phyloP scores from a whole-genome alignment of 192 early-diverging fungal genomes.

The Geranomyces variabilis region DNA sequence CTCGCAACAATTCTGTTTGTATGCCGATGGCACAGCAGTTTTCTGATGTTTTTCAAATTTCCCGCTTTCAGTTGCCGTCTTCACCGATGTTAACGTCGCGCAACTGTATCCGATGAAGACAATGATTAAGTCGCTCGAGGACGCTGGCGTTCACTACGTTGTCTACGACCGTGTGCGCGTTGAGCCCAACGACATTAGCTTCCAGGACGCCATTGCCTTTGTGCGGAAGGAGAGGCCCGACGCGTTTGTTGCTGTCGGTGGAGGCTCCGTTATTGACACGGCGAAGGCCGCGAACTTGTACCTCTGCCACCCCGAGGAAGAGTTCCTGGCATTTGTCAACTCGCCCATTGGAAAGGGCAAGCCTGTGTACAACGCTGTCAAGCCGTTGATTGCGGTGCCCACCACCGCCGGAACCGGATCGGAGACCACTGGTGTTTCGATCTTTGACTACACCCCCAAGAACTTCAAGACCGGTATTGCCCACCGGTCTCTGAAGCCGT shows the following conservation, averaged over 20 bases:
- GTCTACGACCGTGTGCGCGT: slow-evolving; percentile 79
- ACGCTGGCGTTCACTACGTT: slow-evolving; percentile 66
- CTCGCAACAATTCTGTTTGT: too few relatives aligned
- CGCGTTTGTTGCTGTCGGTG: slow-evolving; percentile 88
- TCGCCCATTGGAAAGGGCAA: slow-evolving; percentile 87
- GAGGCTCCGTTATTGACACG: slow-evolving; percentile 90
- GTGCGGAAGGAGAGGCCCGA: slow-evolving; percentile 75
- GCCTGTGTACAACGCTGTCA: slow-evolving; percentile 70
- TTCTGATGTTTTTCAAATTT: not conserved
- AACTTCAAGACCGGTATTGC: slow-evolving; percentile 91
- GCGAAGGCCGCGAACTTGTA: slow-evolving; percentile 92
- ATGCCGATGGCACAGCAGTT: not conserved
- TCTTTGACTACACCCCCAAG: slow-evolving; percentile 85
- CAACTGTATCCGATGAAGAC: slow-evolving; percentile 76
- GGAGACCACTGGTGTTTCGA: slow-evolving; percentile 91
- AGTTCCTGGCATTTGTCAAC: slow-evolving; percentile 91
- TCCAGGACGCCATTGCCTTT: slow-evolving; percentile 82
- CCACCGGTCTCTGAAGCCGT: slow-evolving; percentile 78
- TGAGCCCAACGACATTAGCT: slow-evolving; percentile 80
- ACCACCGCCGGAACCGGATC: slow-evolving; percentile 70
- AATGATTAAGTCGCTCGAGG: slow-evolving; percentile 75
- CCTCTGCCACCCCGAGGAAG: slow-evolving; percentile 75
- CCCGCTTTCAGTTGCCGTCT: slow-evolving; percentile 64
- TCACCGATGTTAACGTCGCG: slow-evolving; percentile 69
- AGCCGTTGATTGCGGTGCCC: slow-evolving; percentile 74